phyloP scores from a whole-genome alignment of 148 eudicot genomes.

The Spergularia bocconei region DNA sequence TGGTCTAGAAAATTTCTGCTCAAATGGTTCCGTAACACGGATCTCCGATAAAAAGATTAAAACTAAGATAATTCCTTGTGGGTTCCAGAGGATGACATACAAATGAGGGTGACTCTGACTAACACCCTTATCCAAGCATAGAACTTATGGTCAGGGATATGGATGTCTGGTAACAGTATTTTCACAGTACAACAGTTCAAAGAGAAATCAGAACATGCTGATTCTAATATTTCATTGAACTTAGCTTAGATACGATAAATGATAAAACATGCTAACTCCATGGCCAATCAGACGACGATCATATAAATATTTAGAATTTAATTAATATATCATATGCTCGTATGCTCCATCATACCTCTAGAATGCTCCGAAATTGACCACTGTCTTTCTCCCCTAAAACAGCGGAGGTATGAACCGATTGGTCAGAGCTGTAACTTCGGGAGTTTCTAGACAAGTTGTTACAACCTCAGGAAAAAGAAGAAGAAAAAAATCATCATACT shows the following conservation, averaged over 20 bases:
- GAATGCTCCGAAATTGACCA: neutral
- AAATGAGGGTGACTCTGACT: too few species aligned
- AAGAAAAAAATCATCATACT: neutral
- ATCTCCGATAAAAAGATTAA: too few species aligned
- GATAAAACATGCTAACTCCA: neutral
- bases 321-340: neutral
- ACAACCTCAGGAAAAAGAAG: neutral
- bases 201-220: neutral
- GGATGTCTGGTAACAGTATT: too few species aligned
- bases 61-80: too few species aligned
- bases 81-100: too few species aligned
- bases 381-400: neutral
- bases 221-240: neutral
- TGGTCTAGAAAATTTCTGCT: neutral
- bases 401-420: neutral
- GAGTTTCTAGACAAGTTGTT: neutral
- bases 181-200: neutral
- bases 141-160: too few species aligned
- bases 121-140: too few species aligned
- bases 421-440: neutral
- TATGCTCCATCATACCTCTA: neutral
- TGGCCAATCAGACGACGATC: neutral
- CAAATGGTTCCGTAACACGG: neutral
- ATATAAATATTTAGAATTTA: neutral
- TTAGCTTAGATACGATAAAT: neutral